Percentiles rank a stretch among this genome's conserved stretches.
These are phyloP conservation scores for Tetrahymena thermophila DNA, from an alignment of 73 alveolate species.

Conservation along the genomic window DNA sequence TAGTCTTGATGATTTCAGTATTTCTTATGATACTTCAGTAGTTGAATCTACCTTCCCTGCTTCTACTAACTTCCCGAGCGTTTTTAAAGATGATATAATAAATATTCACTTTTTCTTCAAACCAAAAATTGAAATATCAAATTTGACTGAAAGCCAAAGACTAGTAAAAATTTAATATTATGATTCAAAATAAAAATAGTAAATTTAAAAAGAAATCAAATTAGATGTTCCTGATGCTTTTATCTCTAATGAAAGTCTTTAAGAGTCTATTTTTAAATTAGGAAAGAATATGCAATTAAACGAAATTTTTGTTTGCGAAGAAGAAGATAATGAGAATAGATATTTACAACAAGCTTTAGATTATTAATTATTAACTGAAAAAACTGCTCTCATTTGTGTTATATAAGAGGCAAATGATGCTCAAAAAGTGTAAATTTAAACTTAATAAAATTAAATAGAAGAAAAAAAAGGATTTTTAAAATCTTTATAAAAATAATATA, in stretches of 20 bases:
- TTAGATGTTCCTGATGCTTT: neutral
- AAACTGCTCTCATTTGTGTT: neutral
- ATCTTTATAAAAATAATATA: too few species aligned
- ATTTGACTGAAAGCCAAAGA: neutral
- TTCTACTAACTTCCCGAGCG: neutral
- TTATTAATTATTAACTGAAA: neutral
- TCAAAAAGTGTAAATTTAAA: neutral
- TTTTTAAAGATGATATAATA: neutral
- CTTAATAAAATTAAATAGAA: neutral
- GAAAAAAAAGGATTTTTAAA: too few species aligned
- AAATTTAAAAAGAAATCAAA: neutral
- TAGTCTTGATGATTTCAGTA: slow-evolving; percentile 2
- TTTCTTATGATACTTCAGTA: neutral
- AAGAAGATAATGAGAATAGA: neutral
- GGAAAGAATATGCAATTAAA: neutral
- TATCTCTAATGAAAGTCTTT: neutral
- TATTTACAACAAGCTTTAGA: neutral
- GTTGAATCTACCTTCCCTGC: neutral
- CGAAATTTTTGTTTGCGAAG: neutral
- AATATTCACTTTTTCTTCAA: neutral
- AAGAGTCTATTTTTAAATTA: neutral
- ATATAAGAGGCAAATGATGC: neutral
- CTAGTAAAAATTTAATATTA: neutral
- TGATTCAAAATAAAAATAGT: neutral
- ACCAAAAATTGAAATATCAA: neutral